These are phyloP conservation scores for Thielaviopsis ethacetica DNA, from an alignment of 2,329 filamentous ascomycete genomes.

Conservation along the genomic window DNA sequence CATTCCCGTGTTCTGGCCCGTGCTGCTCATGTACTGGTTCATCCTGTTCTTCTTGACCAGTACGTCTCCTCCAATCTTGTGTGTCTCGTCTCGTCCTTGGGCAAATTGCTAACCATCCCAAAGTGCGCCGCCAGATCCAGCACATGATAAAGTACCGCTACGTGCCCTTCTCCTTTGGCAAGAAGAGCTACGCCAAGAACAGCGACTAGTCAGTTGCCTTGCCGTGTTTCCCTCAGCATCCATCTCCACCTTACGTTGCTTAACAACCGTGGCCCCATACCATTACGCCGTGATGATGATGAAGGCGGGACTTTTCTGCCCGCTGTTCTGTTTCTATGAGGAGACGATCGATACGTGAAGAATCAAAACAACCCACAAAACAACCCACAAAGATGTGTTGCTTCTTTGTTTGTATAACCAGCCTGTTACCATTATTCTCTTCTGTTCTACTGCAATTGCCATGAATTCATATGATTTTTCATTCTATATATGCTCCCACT, in stretches of 20 bases:
- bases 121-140: constrained; percentile 98
- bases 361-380: not conserved
- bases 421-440: not conserved
- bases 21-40: constrained; percentile 96
- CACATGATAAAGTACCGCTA: constrained; percentile 99
- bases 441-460: not conserved
- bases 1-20: constrained; percentile 97
- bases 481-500: no score
- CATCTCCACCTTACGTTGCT: not conserved
- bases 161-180: constrained; percentile 83
- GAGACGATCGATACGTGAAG: not conserved
- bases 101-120: not conserved
- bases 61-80: constrained; percentile 32
- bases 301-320: not conserved
- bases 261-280: no score
- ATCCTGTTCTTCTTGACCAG: constrained; percentile 92
- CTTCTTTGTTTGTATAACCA: not conserved
- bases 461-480: not conserved
- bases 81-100: not conserved
- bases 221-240: not conserved
- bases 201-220: constrained; percentile 24
- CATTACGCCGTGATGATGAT: not conserved
- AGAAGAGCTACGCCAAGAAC: constrained; percentile 60
- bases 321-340: not conserved
- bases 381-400: not conserved